Percentiles rank a stretch among this genome's conserved stretches.
phyloP scores from a whole-genome alignment of 306 rosid genomes.

The Vachellia collinsii region DNA sequence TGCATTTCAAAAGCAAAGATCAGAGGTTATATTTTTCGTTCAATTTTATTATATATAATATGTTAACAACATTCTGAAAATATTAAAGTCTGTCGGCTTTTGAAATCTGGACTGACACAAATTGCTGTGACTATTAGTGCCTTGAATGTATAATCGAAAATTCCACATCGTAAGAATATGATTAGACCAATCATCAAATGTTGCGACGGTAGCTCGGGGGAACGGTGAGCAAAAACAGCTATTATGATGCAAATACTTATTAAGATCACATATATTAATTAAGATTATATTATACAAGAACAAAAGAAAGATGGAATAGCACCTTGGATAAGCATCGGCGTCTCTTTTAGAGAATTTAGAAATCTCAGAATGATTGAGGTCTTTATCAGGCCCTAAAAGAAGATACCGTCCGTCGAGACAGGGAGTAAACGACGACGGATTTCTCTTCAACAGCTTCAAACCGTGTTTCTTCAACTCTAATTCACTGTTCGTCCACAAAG shows the following conservation, averaged over 20 bases:
- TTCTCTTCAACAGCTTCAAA: conserved; percentile 78
- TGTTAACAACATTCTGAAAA: not conserved
- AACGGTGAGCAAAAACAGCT: not conserved
- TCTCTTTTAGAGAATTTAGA: conserved; percentile 78
- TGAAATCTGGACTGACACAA: not conserved
- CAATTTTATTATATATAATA: not conserved
- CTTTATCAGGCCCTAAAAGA: conserved; percentile 72
- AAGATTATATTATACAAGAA: not conserved
- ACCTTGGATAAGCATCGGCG: conserved; percentile 88
- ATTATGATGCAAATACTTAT: not conserved
- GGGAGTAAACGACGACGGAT: conserved; percentile 90
- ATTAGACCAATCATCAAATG: not conserved
- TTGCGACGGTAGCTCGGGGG: not conserved
- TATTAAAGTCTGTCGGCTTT: not conserved
- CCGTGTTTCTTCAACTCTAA: conserved; percentile 80
- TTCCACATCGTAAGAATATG: not conserved
- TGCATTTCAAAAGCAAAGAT: not conserved
- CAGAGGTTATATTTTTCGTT: not conserved
- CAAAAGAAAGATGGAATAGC: not conserved
- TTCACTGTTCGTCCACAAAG: conserved; percentile 50
- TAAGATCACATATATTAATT: not conserved
- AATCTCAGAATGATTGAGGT: conserved; percentile 73
- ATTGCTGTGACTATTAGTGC: not conserved
- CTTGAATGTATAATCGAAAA: not conserved
- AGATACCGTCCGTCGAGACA: conserved; percentile 91